These are phyloP conservation scores for Phragmites australis DNA, from an alignment of 176 grass and related monocot species.

Conservation along the genomic window DNA sequence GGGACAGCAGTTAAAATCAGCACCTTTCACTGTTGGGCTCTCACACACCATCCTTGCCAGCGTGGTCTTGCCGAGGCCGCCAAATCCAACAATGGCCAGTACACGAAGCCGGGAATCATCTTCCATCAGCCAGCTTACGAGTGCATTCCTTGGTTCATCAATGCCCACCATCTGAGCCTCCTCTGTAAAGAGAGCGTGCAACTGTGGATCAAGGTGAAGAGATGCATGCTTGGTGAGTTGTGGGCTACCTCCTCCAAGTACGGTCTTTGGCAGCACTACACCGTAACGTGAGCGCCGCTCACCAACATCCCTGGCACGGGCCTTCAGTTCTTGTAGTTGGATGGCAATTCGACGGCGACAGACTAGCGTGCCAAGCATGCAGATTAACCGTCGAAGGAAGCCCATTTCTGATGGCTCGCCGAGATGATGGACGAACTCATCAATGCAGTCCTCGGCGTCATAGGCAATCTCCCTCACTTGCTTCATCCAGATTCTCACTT, in stretches of 20 bases:
- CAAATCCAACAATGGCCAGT: constrained; percentile 43
- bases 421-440: constrained; percentile 26
- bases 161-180: constrained; percentile 49
- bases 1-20: constrained; percentile 36
- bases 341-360: constrained; percentile 11
- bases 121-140: constrained; percentile 33
- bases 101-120: constrained; percentile 12
- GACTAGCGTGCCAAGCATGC: background rate
- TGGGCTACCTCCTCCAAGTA: background rate
- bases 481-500: constrained; percentile 42
- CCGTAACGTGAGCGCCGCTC: constrained; percentile 22
- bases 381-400: background rate
- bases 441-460: constrained; percentile 45
- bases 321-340: constrained; percentile 32
- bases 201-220: constrained; percentile 17
- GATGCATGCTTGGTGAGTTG: background rate
- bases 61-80: constrained; percentile 40
- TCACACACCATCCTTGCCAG: constrained; percentile 39
- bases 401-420: constrained; percentile 9
- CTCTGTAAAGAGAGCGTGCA: constrained; percentile 45
- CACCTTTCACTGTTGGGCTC: constrained; percentile 19
- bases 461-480: constrained; percentile 45
- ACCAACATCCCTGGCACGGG: constrained; percentile 14
- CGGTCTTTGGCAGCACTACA: background rate
- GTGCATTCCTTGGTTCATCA: constrained; percentile 19